A percentile compares a stretch with the other conserved stretches of the same genome.
phyloP scores from a whole-genome alignment of 148 eudicot species.

The Suaeda aralocaspica region DNA sequence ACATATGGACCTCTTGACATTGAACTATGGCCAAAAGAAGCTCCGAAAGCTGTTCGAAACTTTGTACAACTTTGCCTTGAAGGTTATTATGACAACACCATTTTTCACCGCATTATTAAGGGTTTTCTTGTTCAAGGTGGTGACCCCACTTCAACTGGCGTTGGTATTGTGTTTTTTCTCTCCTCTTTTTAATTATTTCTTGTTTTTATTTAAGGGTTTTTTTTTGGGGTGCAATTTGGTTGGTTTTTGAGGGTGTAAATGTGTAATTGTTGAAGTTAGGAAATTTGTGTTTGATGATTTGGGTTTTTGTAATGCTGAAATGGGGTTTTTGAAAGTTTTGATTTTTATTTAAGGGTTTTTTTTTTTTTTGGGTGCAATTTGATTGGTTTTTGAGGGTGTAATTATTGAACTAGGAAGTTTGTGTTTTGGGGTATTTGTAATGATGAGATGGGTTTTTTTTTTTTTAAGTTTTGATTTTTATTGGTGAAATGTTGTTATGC shows the following conservation, averaged over 20 bases:
- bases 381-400: slow-evolving; percentile 1
- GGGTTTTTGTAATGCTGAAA: too few species aligned
- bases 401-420: background rate
- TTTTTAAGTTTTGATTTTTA: slow-evolving; percentile 5
- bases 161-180: slow-evolving; percentile 50
- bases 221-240: background rate
- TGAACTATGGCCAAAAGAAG: slow-evolving; percentile 98
- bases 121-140: slow-evolving; percentile 87
- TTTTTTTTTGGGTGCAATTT: background rate
- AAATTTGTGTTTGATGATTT: too few species aligned
- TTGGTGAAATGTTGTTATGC: background rate
- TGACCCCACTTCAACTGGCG: slow-evolving; percentile 79
- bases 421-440: background rate
- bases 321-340: too few species aligned
- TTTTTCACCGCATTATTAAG: slow-evolving; percentile 84
- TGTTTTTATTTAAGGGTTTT: background rate
- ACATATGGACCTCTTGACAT: slow-evolving; percentile 80
- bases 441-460: slow-evolving; percentile 7
- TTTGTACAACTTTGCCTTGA: slow-evolving; percentile 89
- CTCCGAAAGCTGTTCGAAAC: slow-evolving; percentile 82
- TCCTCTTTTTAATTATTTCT: background rate
- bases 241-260: background rate
- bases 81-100: slow-evolving; percentile 73
- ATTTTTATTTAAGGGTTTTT: background rate
- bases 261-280: background rate